Base-by-base conservation (phyloP, 2,329 filamentous ascomycete genomes). In the Epicoccum sorghinum region DNA sequence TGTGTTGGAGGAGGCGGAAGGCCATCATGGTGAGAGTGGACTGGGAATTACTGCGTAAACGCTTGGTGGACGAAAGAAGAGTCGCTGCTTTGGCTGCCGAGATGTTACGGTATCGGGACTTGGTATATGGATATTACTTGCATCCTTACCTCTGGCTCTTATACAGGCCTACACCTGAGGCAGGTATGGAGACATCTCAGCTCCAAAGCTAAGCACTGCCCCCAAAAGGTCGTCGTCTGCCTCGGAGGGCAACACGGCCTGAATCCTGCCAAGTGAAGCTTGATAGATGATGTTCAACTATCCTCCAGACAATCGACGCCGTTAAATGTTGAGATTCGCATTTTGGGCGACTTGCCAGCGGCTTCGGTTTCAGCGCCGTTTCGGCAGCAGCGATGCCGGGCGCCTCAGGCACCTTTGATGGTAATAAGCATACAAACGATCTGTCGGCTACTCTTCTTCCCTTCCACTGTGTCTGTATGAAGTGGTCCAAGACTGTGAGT, bases 301-400 rank as follows among this genome's bases (percentile, higher is more conserved):
- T 35, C 48, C 33, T 52, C 48, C 58, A 62, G 44, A 62, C 59
- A 47, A 52, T 44, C 59, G 57, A 59, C 60, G 64, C 62, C 38
- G 43, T 50, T 12, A 55, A 47, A 54, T 56, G 32, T 41, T 48
- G 45, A 44, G 45, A 13, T 49, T 55, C 40, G 40, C 45, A 55
- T 52, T 43, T 49, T 52, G 44, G 51, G 41, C 40, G 45, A 44
- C 60, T 59, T 65, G 65, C 64, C 60, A 54, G 44, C 60, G 40
- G 56, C 59, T 60, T 60, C 59, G 52, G 65, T 66, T 66, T 67
- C 65, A 67, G 51, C 10, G 9, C 37, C 41, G 59, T 61, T 61
- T 66, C 65, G 62, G 63, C 47, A 55, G 51, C 32, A 23, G 38
- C 42, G 33, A 33, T 55, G 43, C 62, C 64, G 61, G 52, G 56